Conservation (phyloP, 352 stramenopile species). For the Phytophthora megakarya region DNA sequence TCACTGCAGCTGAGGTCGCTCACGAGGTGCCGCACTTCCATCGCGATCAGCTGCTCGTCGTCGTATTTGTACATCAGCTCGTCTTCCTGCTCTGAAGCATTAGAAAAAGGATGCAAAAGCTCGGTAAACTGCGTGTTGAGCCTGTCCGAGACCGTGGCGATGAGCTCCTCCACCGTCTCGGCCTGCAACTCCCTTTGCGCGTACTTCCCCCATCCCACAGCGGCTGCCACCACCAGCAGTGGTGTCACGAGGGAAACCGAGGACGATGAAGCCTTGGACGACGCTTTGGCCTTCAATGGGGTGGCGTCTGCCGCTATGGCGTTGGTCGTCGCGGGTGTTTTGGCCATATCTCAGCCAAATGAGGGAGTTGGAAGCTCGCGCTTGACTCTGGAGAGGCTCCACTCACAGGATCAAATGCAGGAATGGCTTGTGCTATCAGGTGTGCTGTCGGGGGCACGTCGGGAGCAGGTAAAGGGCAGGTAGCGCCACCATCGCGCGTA, state of each 20-base stretch:
- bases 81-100: neutral
- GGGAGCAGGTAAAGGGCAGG: slow-evolving; percentile 23
- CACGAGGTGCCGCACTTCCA: slow-evolving; percentile 47
- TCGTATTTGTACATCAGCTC: slow-evolving; percentile 64
- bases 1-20: slow-evolving; percentile 43
- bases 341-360: slow-evolving; percentile 25
- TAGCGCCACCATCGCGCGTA: slow-evolving; percentile 30
- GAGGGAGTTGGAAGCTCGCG: slow-evolving; percentile 6
- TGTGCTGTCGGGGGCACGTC: neutral
- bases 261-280: slow-evolving; percentile 8
- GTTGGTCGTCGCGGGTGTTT: neutral
- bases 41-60: slow-evolving; percentile 46
- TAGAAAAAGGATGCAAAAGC: neutral
- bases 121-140: slow-evolving; percentile 20
- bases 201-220: slow-evolving; percentile 23
- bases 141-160: slow-evolving; percentile 25
- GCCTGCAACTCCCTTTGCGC: slow-evolving; percentile 23
- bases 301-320: neutral
- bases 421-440: slow-evolving; percentile 17
- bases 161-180: slow-evolving; percentile 27
- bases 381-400: slow-evolving; percentile 10
- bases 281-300: slow-evolving; percentile 11
- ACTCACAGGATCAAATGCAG: slow-evolving; percentile 20
- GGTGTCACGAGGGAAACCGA: slow-evolving; percentile 19
- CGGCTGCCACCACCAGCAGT: slow-evolving; percentile 26